phyloP scores from a whole-genome alignment of 73 alveolate genomes.

The Tetrahymena malaccensis region DNA sequence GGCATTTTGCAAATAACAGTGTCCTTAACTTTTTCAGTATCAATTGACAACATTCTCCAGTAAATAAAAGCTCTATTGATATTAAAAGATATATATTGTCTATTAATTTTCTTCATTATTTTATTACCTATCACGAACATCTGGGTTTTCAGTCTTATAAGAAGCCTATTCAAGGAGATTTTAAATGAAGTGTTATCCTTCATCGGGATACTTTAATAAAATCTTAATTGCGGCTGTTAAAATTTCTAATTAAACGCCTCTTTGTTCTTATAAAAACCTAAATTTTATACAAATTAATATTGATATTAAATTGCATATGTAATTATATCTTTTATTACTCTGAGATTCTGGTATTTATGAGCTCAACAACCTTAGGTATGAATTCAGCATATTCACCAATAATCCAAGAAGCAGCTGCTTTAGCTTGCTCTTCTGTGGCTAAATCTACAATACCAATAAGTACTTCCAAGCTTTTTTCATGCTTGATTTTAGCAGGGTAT shows the following conservation, averaged over 20 bases:
- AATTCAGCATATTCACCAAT: slow-evolving; percentile 32
- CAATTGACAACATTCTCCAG: slow-evolving; percentile 65
- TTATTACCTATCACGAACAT: slow-evolving; percentile 47
- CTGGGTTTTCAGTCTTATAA: slow-evolving; percentile 56
- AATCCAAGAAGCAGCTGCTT: slow-evolving; percentile 32
- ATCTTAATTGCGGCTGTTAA: slow-evolving; percentile 23
- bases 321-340: slow-evolving; percentile 37
- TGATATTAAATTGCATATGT: no score
- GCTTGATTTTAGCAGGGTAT: background rate
- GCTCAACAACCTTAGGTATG: slow-evolving; percentile 48
- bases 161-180: slow-evolving; percentile 45
- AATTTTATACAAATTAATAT: no score
- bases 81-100: no score
- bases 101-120: background rate
- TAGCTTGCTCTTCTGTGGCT: slow-evolving; percentile 19
- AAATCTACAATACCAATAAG: background rate
- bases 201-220: slow-evolving; percentile 22
- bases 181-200: slow-evolving; percentile 30
- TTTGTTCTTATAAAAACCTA: slow-evolving; percentile 46
- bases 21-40: slow-evolving; percentile 62
- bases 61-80: slow-evolving; percentile 57
- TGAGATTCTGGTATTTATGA: slow-evolving; percentile 37
- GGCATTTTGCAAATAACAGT: slow-evolving; percentile 42
- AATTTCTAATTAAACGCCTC: slow-evolving; percentile 47
- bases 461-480: slow-evolving; percentile 12